phyloP scores from a whole-genome alignment of 306 rosid genomes.

The Abrus pulchellus region DNA sequence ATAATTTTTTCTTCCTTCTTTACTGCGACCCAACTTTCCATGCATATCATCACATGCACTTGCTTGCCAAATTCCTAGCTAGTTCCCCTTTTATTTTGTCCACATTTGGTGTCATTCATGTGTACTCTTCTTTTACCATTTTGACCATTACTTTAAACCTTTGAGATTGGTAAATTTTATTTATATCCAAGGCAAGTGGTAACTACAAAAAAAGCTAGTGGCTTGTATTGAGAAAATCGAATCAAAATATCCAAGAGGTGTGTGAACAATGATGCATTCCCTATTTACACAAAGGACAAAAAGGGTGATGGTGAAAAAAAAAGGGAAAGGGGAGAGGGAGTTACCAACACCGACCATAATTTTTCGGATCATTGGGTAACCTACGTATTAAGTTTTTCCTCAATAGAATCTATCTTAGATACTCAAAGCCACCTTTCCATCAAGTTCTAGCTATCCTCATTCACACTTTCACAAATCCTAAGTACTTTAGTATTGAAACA shows the following conservation, averaged over 20 bases:
- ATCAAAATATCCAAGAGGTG: background rate
- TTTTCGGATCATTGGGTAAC: background rate
- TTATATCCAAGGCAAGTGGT: background rate
- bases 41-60: constrained; percentile 81
- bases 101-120: constrained; percentile 36
- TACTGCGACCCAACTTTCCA: constrained; percentile 68
- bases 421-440: background rate
- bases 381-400: background rate
- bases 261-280: constrained; percentile 21
- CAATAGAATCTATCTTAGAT: background rate
- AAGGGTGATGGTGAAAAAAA: background rate
- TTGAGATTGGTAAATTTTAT: background rate
- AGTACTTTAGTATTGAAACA: background rate
- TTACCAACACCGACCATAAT: background rate
- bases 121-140: constrained; percentile 10
- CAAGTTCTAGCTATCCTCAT: constrained; percentile 10
- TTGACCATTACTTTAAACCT: background rate
- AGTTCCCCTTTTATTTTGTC: constrained; percentile 31
- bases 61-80: constrained; percentile 55
- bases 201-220: background rate
- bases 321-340: background rate
- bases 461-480: constrained; percentile 2
- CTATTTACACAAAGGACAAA: background rate
- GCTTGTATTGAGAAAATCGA: constrained; percentile 21
- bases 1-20: constrained; percentile 53